Base-by-base conservation (phyloP, 371 early-diverging fungal species). In the Circinella umbellata region DNA sequence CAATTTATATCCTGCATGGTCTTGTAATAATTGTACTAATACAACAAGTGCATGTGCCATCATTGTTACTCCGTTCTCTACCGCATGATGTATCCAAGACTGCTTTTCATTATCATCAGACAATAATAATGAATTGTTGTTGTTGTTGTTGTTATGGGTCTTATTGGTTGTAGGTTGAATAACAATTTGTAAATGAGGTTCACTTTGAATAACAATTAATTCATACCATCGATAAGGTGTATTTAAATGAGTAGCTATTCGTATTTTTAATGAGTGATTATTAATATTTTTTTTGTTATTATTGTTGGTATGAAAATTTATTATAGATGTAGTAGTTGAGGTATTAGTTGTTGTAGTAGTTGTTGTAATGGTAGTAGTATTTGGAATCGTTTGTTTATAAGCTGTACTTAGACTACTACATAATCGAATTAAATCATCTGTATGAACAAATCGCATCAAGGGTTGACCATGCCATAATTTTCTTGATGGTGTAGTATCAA, bases 391-490 rank as follows among this genome's bases (percentile, higher is more conserved):
- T 15, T 68, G 68, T 18, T 68, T 68, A 47, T 53, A 68, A 3
- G 73, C 69, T 38, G 64, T 53, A 42, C 73, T 67, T 18, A 73
- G 69, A 27, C 69, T 65, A 11, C 47, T 48, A 42, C 73, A 73
- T 15, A 73, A 61, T 17, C 35, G 53, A 27, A 64, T 61, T 27
- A 73, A 61, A 51, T 73, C 73, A 20, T 73, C 73, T n/a, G 57
- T 53, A 36, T 73, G 73, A 34, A 73, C 69, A 67, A 73, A 73
- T 15, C 73, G 73, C 73, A 73, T 73, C 27, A 73, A 49, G 1
- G 73, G 73, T n/a, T 63, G 69, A 3, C 67, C 73, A 18, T 47
- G 54, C 65, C 51, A 64, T 18, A 34, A 11, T 48, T 64, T 36
- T 53, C 51, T 36, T 36, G 27, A 18, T 42, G 66, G 49, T 35